Conservation (phyloP, 257 asterid genomes). For the Solanum piurae region DNA sequence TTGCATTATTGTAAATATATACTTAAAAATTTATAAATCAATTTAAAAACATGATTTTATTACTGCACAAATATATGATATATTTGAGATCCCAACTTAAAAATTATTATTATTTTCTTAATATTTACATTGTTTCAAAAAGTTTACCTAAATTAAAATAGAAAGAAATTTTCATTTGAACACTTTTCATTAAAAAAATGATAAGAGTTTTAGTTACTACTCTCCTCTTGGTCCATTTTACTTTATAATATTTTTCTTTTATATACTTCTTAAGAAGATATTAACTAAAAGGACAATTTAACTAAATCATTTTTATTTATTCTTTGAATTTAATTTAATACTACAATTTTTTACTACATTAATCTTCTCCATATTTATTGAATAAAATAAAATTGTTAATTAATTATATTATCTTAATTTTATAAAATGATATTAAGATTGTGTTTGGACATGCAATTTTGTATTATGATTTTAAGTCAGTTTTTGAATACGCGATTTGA, state of each 20-base stretch:
- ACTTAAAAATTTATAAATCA: neutral
- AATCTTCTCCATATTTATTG: neutral
- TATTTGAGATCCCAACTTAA: neutral
- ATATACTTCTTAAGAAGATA: neutral
- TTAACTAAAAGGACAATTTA: no score
- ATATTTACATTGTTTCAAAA: neutral
- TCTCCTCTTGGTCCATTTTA: no score
- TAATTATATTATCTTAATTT: neutral
- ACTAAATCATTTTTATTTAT: no score
- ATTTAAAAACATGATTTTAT: no score
- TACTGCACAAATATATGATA: neutral
- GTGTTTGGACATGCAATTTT: no score
- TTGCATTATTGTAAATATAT: neutral
- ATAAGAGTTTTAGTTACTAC: no score
- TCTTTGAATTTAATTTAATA: no score
- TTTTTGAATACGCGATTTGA: neutral
- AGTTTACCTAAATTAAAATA: neutral
- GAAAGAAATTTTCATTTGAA: neutral
- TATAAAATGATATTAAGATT: no score
- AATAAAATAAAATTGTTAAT: no score
- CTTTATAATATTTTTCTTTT: no score
- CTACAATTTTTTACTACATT: neutral
- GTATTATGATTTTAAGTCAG: no score
- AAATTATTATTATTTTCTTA: neutral
- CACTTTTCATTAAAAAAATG: no score